Evolutionary conservation across 176 grass and related monocot species (phyloP), one percentile per base, ranked within the genome.

Genomic region (Aegilops longissima): DNA sequence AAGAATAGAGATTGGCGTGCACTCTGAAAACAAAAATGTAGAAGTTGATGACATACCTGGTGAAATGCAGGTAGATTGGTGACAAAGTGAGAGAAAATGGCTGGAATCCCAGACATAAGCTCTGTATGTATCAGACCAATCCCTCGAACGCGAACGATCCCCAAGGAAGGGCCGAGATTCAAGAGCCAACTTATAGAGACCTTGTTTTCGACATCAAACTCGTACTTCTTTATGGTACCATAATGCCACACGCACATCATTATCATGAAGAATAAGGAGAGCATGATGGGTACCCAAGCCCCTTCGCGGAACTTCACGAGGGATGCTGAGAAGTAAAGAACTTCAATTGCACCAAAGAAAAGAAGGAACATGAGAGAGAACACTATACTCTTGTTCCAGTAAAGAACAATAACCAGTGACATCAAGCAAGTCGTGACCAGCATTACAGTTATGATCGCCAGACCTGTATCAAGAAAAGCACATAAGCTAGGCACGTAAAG

Each of bases 41-140:
- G 11, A 24, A 35, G 17, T 20, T 35, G 66, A 73, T 5, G 71
- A 44, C 2, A 66, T 85, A 98, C 96, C 96, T 98, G 96, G 89
- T 98, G 96, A 87, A 98, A 98, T 58, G 96, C 96, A 80, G 96
- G 96, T 10, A 98, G 84, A 47, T 98, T 98, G 70, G 96, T 94
- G 78, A 98, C 96, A 8, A 98, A 98, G 59, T 98, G 96, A 65
- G 96, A 94, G 80, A 98, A 98, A 59, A 98, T 92, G 8, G 88
- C 96, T 3, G 96, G 96, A 80, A 98, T 98, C 47, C 96, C 96
- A 14, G 96, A 91, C 33, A 88, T 62, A 18, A 98, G 84, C 65
- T 96, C 96, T 36, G 93, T 96, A 58, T 98, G 96, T 87, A 98
- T 92, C 9, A 98, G 73, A 20, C 96, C 93, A 80, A 98, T 94